phyloP scores from a whole-genome alignment of 805 yeast species.

The Kregervanrija fluxuum region DNA sequence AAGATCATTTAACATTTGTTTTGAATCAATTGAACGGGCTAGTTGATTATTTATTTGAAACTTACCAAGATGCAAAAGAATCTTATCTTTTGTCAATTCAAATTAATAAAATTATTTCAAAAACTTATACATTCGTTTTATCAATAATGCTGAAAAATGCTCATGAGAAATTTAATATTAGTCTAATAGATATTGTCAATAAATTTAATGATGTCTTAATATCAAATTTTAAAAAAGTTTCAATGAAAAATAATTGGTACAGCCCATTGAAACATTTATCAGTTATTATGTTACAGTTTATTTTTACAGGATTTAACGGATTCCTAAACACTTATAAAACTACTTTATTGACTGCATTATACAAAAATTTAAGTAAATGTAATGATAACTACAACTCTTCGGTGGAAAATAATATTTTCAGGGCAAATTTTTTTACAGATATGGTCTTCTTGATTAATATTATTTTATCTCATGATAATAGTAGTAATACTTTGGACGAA shows the following conservation, averaged over 20 bases:
- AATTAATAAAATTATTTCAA: constrained; percentile 19
- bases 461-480: constrained; percentile 22
- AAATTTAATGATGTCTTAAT: constrained; percentile 17
- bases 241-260: constrained; percentile 28
- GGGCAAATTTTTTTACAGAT: constrained; percentile 27
- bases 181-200: constrained; percentile 23
- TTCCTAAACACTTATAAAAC: constrained; percentile 27
- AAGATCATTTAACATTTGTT: constrained; percentile 17
- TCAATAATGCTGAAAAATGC: constrained; percentile 23
- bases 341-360: constrained; percentile 20
- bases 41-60: constrained; percentile 14
- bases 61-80: constrained; percentile 17
- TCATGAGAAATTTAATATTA: constrained; percentile 27
- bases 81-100: constrained; percentile 19
- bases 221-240: constrained; percentile 20
- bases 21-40: constrained; percentile 19
- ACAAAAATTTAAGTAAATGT: constrained; percentile 27
- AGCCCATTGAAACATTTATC: constrained; percentile 25
- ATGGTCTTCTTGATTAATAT: constrained; percentile 23
- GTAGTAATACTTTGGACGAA: constrained; percentile 22
- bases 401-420: constrained; percentile 24
- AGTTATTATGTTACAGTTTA: constrained; percentile 21
- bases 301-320: constrained; percentile 28
- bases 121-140: constrained; percentile 16
- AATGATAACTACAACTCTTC: constrained; percentile 28